These are phyloP conservation scores for Vitis hybrid DNA, from an alignment of 177 flowering plant genomes.

Conservation along the genomic window DNA sequence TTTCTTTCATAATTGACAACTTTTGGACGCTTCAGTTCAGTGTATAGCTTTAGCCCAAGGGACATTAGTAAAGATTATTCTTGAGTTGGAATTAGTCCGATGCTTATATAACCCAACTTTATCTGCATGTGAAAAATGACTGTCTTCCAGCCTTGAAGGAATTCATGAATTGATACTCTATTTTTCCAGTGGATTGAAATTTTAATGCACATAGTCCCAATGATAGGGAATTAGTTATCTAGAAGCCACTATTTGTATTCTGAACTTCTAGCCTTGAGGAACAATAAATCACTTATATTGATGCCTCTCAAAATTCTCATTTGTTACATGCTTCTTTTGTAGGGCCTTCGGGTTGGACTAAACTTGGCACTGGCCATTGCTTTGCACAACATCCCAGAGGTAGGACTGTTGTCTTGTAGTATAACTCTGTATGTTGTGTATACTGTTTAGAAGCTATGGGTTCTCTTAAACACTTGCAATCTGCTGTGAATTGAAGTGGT, in stretches of 20 bases:
- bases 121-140: too few relatives aligned
- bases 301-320: slow-evolving; percentile 1
- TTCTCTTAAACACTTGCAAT: too few relatives aligned
- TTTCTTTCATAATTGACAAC: neutral
- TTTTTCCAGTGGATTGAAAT: neutral
- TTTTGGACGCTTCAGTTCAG: neutral
- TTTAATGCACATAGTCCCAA: neutral
- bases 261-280: neutral
- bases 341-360: slow-evolving; percentile 94
- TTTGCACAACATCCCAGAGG: slow-evolving; percentile 98
- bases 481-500: too few relatives aligned
- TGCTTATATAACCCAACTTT: neutral
- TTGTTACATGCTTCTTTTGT: slow-evolving; percentile 15
- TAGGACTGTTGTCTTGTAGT: slow-evolving; percentile 17
- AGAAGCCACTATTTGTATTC: neutral
- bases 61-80: neutral
- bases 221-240: neutral
- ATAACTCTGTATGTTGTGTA: too few relatives aligned
- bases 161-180: neutral
- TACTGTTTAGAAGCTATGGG: too few relatives aligned
- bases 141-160: neutral
- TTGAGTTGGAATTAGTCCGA: neutral
- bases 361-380: slow-evolving; percentile 96
- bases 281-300: neutral
- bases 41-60: neutral